Conservation (phyloP, 306 rosid species). For the Castanea crenata region DNA sequence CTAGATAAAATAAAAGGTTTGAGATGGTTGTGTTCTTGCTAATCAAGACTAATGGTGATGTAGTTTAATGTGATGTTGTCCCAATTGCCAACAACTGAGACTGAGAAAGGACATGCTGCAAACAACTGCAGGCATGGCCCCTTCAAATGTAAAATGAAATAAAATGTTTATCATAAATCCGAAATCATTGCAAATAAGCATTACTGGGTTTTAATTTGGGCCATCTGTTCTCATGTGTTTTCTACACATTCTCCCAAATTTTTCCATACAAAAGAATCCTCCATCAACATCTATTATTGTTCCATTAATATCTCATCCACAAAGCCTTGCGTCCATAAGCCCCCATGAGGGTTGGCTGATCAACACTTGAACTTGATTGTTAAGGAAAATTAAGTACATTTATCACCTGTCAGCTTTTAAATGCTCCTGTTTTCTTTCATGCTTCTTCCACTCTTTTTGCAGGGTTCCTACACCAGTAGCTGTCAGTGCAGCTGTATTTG, state of each 20-base stretch:
- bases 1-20: neutral
- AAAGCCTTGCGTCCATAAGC: neutral
- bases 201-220: neutral
- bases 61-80: neutral
- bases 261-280: neutral
- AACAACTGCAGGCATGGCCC: neutral
- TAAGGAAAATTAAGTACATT: neutral
- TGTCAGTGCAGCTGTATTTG: slow-evolving; percentile 78
- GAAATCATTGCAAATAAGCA: neutral
- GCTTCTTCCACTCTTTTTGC: slow-evolving; percentile 16
- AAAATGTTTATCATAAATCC: neutral
- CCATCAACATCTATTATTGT: neutral
- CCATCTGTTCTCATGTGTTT: neutral
- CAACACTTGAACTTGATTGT: neutral
- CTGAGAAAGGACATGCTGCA: neutral
- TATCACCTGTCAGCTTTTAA: neutral
- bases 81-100: neutral
- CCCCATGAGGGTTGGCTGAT: too few species aligned
- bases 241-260: neutral
- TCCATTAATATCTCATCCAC: neutral
- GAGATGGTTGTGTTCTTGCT: neutral
- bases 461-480: slow-evolving; percentile 98
- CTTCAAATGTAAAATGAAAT: neutral
- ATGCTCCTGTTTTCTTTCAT: neutral
- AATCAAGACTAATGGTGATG: neutral